Percentiles rank a stretch among this genome's conserved stretches.
These are phyloP conservation scores for Chaetomium tenue DNA, from an alignment of 495 filamentous ascomycete species.

Conservation along the genomic window DNA sequence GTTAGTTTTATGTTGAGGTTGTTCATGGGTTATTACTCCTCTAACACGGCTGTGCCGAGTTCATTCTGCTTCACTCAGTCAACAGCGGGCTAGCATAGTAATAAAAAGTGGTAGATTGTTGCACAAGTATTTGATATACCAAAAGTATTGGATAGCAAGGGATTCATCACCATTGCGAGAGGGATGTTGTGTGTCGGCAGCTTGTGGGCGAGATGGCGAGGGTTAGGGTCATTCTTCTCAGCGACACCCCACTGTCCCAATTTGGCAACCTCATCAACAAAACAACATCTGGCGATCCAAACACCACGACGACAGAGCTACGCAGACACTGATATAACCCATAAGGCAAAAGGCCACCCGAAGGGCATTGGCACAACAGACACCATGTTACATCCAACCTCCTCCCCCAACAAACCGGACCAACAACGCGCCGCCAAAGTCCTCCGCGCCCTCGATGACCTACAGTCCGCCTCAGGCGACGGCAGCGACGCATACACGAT, in stretches of 20 bases:
- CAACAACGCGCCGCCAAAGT: conserved; percentile 29
- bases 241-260: neutral
- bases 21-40: no score
- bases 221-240: conserved; percentile 14
- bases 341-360: neutral
- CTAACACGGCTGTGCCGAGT: no score
- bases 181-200: no score
- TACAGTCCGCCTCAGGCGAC: conserved; percentile 38
- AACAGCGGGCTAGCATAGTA: no score
- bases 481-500: conserved; percentile 61
- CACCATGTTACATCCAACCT: conserved; percentile 17
- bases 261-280: conserved; percentile 22
- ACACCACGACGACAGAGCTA: neutral
- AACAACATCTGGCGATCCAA: conserved; percentile 6
- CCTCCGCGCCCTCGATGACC: conserved; percentile 32
- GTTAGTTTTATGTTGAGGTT: no score
- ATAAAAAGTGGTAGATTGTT: no score
- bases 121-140: no score
- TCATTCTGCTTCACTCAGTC: no score
- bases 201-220: no score
- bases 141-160: no score
- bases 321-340: neutral
- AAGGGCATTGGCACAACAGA: neutral
- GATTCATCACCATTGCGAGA: no score
- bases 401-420: conserved; percentile 17